Conservation (phyloP, 139 green algal genomes). For the Volvox africanus region DNA sequence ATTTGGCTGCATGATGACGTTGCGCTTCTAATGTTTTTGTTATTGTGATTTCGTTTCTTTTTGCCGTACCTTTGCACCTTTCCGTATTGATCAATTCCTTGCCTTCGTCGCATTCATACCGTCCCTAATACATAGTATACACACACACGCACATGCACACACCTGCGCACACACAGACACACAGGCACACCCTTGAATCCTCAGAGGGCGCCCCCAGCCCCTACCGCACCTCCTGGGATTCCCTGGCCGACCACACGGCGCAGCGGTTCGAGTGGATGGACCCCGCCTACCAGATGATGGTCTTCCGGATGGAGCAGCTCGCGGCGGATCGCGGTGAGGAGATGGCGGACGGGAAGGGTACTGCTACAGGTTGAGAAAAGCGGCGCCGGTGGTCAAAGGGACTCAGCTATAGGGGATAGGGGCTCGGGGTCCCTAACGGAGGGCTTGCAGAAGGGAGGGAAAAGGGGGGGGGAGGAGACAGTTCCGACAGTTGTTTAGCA, state of each 20-base stretch:
- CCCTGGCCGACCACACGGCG: slow-evolving; percentile 70
- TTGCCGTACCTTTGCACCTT: neutral
- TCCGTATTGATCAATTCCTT: neutral
- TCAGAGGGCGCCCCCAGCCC: slow-evolving; percentile 21
- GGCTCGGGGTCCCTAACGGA: too few relatives aligned
- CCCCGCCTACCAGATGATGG: slow-evolving; percentile 56
- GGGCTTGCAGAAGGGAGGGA: too few relatives aligned
- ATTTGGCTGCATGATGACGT: too few relatives aligned
- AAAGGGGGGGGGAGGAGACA: too few relatives aligned
- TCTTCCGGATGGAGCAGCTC: slow-evolving; percentile 53
- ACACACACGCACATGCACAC: too few relatives aligned
- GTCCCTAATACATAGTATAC: neutral
- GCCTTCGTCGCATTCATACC: neutral
- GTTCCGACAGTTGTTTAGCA: too few relatives aligned
- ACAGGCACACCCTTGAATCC: neutral
- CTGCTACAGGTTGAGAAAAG: too few relatives aligned
- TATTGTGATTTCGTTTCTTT: neutral
- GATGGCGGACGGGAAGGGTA: neutral
- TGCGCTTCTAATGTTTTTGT: neutral
- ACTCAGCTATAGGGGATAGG: too few relatives aligned
- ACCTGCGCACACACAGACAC: too few relatives aligned
- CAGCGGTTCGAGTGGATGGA: slow-evolving; percentile 69
- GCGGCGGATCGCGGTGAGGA: neutral
- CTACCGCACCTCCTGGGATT: slow-evolving; percentile 62
- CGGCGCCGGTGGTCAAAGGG: too few relatives aligned